A percentile compares a stretch with the other conserved stretches of the same genome.
These are phyloP conservation scores for Sporothrix curviconia DNA, from an alignment of 2,329 filamentous ascomycete species.

Conservation along the genomic window DNA sequence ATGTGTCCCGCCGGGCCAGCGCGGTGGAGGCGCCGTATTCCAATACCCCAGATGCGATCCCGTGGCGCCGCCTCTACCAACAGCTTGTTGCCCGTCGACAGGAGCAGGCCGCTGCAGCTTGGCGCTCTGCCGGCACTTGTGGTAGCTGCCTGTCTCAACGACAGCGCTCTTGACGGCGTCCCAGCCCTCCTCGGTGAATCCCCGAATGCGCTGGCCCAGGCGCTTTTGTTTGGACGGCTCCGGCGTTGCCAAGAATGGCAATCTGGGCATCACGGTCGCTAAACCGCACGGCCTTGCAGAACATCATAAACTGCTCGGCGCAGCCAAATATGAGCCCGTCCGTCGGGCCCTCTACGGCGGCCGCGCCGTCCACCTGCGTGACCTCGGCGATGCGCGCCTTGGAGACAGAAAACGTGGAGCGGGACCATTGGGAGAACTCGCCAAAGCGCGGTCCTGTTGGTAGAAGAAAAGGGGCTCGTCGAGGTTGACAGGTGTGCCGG, in stretches of 20 bases:
- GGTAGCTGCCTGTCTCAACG: conserved; percentile 50
- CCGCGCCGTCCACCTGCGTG: conserved; percentile 17
- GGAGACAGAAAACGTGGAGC: conserved; percentile 24
- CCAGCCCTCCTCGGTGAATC: conserved; percentile 15
- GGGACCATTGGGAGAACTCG: conserved; percentile 32
- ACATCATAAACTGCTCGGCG: conserved; percentile 39
- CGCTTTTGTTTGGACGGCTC: conserved; percentile 14
- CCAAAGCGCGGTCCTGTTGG: conserved; percentile 24
- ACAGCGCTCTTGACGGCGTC: conserved; percentile 40
- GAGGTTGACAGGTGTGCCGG: conserved; percentile 1
- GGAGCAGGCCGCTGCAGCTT: conserved; percentile 40
- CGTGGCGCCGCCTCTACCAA: conserved; percentile 56
- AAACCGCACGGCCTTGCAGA: conserved; percentile 34
- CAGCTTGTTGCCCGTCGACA: conserved; percentile 53
- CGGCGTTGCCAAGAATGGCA: neutral
- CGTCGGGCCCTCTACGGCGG: neutral
- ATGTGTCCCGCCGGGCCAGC: conserved; percentile 37
- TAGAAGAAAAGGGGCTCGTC: conserved; percentile 26
- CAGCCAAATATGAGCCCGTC: conserved; percentile 28
- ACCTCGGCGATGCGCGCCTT: conserved; percentile 25
- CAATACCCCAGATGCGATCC: conserved; percentile 62
- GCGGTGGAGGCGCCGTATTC: conserved; percentile 49
- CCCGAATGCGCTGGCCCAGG: conserved; percentile 13
- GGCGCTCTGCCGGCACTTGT: conserved; percentile 50
- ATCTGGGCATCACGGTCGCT: conserved; percentile 20